phyloP scores from a whole-genome alignment of 177 flowering plant genomes.

The Telopea speciosissima region DNA sequence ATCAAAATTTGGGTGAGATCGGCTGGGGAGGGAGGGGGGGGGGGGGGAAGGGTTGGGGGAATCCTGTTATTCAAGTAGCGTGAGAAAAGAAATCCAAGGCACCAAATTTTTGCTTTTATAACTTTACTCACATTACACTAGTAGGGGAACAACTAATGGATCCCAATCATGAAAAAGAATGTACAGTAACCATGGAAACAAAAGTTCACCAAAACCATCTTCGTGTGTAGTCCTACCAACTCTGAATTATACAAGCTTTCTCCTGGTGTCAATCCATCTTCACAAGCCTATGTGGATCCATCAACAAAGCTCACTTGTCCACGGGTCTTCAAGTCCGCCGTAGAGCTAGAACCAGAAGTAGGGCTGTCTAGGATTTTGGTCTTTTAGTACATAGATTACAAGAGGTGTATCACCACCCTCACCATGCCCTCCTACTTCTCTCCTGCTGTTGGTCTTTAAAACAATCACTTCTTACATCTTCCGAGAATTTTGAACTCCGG shows the following conservation, averaged over 20 bases:
- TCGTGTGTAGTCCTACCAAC: not conserved
- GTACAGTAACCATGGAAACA: slow-evolving; percentile 15
- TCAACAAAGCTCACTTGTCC: not conserved
- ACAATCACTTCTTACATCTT: slow-evolving; percentile 20
- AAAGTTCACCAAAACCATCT: slow-evolving; percentile 1
- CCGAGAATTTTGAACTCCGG: slow-evolving; percentile 28
- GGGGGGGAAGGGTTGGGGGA: no score
- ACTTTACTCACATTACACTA: slow-evolving; percentile 17
- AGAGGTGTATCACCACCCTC: not conserved
- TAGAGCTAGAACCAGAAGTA: slow-evolving; percentile 2
- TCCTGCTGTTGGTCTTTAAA: slow-evolving; percentile 1
- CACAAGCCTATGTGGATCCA: slow-evolving; percentile 4
- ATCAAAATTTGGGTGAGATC: no score
- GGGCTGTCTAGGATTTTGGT: slow-evolving; percentile 8
- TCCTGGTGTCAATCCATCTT: not conserved
- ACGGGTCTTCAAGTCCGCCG: not conserved
- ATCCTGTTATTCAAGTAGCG: no score
- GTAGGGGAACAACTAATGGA: slow-evolving; percentile 8
- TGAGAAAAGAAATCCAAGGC: not conserved
- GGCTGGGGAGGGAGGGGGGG: no score
- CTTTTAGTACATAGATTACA: not conserved
- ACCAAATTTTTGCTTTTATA: slow-evolving; percentile 1
- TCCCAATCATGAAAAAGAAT: slow-evolving; percentile 19
- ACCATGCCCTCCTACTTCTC: not conserved
- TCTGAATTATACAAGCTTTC: not conserved